Evolutionary conservation across 2,329 filamentous ascomycete species (phyloP), one percentile per base, ranked within the genome.

Genomic region (Endothia cerciana): DNA sequence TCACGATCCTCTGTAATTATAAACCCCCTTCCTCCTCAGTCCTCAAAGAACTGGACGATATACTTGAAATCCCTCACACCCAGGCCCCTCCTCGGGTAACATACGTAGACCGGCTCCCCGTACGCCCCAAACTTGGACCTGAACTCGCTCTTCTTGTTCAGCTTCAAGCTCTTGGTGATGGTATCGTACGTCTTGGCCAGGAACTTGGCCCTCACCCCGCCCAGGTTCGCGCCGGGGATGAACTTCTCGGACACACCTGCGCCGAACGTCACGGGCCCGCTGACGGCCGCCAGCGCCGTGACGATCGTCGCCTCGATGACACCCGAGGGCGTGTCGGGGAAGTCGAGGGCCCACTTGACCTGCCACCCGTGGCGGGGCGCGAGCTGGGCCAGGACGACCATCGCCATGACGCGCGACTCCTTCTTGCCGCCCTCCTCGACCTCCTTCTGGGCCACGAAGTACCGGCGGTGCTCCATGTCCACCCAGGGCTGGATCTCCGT

Each of bases 281-380:
- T 79, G 60, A 87, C 76, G 49, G 74, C 73, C 7, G 77, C 73
- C 67, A 96, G 83, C 0, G 90, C 87, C 74, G 90, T 85, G 45
- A 91, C 87, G 72, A 96, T 91, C 49, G 95, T 86, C 49, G 90
- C 85, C 80, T 97, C 94, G 69, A 97, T 97, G 41, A 91, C 90
- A 57, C 94, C 94, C 55, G 88, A 92, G n/a, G 94, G 91, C 0
- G 93, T 87, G 33, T 87, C 88, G 0, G 93, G 94, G 83, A 97
- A 97, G 78, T 97, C 93, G 63, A 97, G 87, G n/a, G 91, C 91
- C 82, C 95, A 97, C 81, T 97, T 97, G 75, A 97, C 90, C 81
- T 97, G 94, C 88, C 93, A 96, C 63, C 94, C 94, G 75, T 96
- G 87, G 43, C 87, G 83, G 1, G 93, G 92, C 3, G 91, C 87